Evolutionary conservation across 2,329 filamentous ascomycete genomes (phyloP).

Genomic region (Pseudogymnoascus sp.): DNA sequence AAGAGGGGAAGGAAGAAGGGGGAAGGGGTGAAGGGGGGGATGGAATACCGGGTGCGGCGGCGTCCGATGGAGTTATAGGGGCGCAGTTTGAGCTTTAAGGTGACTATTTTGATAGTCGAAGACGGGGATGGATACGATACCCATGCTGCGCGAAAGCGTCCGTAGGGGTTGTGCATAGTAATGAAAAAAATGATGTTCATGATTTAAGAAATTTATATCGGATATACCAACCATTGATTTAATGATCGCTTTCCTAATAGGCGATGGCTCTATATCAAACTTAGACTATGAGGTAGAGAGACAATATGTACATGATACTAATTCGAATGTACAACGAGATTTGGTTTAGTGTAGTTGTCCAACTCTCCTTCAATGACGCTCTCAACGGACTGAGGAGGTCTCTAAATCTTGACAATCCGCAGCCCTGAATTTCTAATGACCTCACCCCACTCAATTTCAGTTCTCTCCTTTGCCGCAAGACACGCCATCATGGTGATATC

Average conservation of each 20-base stretch:
- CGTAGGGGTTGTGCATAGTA: not conserved
- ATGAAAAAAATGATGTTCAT: not conserved
- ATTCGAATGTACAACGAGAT: not conserved
- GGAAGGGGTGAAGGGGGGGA: not conserved
- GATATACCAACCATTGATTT: not conserved
- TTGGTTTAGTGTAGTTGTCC: not conserved
- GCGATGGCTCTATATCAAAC: not conserved
- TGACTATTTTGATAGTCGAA: no score
- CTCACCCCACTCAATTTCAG: conserved; percentile 25
- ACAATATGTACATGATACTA: not conserved
- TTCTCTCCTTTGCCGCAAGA: conserved; percentile 27
- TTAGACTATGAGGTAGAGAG: not conserved
- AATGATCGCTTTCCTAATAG: no score
- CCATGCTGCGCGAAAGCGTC: not conserved
- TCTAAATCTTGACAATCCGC: not conserved
- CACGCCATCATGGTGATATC: conserved; percentile 31
- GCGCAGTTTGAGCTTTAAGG: not conserved
- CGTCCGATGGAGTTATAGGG: not conserved
- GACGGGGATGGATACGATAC: not conserved
- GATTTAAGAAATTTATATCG: not conserved
- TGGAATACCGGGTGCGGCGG: not conserved
- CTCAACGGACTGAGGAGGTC: conserved; percentile 5
- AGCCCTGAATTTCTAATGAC: not conserved
- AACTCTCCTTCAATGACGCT: not conserved
- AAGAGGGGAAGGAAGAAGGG: conserved; percentile 20